These are phyloP conservation scores for Cryptococcus floricola DNA, from an alignment of 1,284 basidiomycete species.

Conservation along the genomic window DNA sequence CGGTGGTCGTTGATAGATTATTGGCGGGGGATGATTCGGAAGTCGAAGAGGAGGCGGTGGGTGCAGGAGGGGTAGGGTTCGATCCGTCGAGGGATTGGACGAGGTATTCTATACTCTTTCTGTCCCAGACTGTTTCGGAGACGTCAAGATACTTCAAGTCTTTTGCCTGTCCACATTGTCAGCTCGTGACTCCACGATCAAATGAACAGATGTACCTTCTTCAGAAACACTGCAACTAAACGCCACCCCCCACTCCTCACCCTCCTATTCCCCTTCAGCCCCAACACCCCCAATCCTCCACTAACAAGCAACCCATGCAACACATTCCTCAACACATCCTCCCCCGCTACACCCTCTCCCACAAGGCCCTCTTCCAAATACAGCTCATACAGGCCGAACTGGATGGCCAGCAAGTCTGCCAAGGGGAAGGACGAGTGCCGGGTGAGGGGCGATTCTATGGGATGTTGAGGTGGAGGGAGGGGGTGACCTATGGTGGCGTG, in stretches of 20 bases:
- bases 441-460: conserved; percentile 58
- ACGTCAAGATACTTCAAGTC: conserved; percentile 79
- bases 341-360: conserved; percentile 69
- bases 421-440: conserved; percentile 68
- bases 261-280: conserved; percentile 78
- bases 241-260: conserved; percentile 75
- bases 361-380: conserved; percentile 71
- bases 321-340: conserved; percentile 79
- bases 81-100: conserved; percentile 60
- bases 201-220: conserved; percentile 55
- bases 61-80: not conserved
- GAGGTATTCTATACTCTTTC: conserved; percentile 75
- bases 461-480: conserved; percentile 11
- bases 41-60: conserved; percentile 1
- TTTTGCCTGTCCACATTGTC: conserved; percentile 56
- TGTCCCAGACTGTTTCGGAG: conserved; percentile 81
- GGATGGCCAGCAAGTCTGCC: conserved; percentile 81
- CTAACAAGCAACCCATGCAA: conserved; percentile 79
- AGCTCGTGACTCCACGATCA: not conserved
- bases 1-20: not conserved
- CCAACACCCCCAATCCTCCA: conserved; percentile 77
- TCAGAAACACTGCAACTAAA: conserved; percentile 72
- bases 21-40: not conserved
- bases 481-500: conserved; percentile 11
- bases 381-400: conserved; percentile 81